Evolutionary conservation across 768 basidiomycete genomes (phyloP), one percentile per base, ranked within the genome.

Genomic region (Udeniomyces megalosporus): DNA sequence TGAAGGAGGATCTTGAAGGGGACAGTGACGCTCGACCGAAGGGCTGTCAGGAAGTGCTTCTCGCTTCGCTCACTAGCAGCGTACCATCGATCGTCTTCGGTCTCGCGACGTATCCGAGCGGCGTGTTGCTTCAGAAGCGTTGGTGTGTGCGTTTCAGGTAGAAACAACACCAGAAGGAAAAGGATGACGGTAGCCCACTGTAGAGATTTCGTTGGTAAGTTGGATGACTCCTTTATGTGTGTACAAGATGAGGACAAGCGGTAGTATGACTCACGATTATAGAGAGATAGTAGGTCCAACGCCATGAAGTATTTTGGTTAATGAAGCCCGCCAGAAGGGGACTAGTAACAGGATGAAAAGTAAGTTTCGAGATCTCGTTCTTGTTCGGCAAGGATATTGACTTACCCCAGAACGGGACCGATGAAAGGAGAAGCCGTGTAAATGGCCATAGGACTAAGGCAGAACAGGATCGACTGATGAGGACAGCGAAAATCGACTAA

Each of bases 281-380:
- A 61, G 84, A 70, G 17, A 84, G 73, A 60, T 82, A 81, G 73
- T 83, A 90, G 0, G 85, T 86, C 87, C 86, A 89, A 63, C 84
- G 52, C 73, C 73, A 74, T n/a, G 66, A 35, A 1, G 70, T 66
- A 44, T 75, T 69, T 71, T 84, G 79, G 68, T 84, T 85, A 68
- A 88, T 83, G 71, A 86, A 86, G 22, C 84, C 80, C 8, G 67
- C 62, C 4, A 71, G 24, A 28, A 71, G 55, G 1, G 71, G 70
- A 17, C 72, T 67, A 7, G 32, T n/a, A n/a, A n/a, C n/a, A n/a
- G n/a, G n/a, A n/a, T n/a, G n/a, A n/a, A n/a, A n/a, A n/a, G n/a
- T n/a, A n/a, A n/a, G n/a, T n/a, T n/a, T n/a, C n/a, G n/a, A n/a
- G n/a, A n/a, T n/a, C n/a, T n/a, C n/a, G n/a, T n/a, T n/a, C n/a